These are phyloP conservation scores for Phytophthora sp. DNA, from an alignment of 352 stramenopile species.

Conservation along the genomic window DNA sequence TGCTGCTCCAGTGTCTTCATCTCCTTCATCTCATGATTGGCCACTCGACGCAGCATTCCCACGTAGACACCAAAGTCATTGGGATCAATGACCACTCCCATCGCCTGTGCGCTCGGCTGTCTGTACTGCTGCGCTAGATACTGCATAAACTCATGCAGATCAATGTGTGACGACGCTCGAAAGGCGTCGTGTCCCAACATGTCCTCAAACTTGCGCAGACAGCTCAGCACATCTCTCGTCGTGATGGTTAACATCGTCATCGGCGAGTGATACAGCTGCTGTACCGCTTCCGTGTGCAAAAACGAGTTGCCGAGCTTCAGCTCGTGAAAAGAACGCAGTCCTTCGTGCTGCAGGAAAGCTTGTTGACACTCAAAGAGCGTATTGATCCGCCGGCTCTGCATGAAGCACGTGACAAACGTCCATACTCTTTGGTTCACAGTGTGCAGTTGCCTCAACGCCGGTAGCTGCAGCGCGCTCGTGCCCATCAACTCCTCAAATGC, in stretches of 20 bases:
- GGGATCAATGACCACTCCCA: constrained; percentile 71
- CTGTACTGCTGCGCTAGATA: constrained; percentile 75
- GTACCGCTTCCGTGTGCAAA: constrained; percentile 77
- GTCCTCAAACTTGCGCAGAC: constrained; percentile 71
- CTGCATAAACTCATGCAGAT: constrained; percentile 73
- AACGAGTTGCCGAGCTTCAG: constrained; percentile 86
- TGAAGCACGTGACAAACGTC: constrained; percentile 82
- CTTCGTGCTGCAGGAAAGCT: constrained; percentile 71
- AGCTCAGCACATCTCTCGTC: constrained; percentile 69
- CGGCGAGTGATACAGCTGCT: constrained; percentile 63
- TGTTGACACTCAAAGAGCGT: constrained; percentile 79
- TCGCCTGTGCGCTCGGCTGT: constrained; percentile 61
- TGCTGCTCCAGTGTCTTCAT: constrained; percentile 82
- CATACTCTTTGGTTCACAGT: constrained; percentile 77
- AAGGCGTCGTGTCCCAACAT: constrained; percentile 75
- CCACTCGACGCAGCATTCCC: constrained; percentile 73
- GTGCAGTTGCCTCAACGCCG: constrained; percentile 61
- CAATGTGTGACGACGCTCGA: constrained; percentile 55
- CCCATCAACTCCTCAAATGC: constrained; percentile 66
- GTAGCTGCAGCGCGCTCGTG: constrained; percentile 47
- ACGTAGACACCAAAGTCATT: constrained; percentile 80
- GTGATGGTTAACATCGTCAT: constrained; percentile 57
- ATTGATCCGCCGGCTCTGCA: constrained; percentile 72
- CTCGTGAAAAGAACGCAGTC: constrained; percentile 63
- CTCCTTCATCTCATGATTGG: constrained; percentile 82